Evolutionary conservation across 495 filamentous ascomycete genomes (phyloP), one percentile per base, ranked within the genome.

Genomic region (Pyrenula aspistea): DNA sequence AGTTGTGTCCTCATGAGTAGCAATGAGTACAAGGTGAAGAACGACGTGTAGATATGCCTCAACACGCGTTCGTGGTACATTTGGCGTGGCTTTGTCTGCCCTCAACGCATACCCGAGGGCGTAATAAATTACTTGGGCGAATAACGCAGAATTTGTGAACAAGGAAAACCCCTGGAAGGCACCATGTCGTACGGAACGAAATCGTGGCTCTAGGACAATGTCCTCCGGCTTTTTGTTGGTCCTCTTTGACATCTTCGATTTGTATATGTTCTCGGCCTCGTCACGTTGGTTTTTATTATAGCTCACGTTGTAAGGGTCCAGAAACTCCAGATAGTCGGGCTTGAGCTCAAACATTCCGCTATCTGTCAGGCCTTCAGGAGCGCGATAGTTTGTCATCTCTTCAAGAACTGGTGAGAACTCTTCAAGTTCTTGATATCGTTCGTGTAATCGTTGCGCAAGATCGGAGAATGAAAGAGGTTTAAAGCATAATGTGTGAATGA

Each of bases 251-350:
- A 91, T 81, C 78, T 88, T 86, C 54, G 84, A 85, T 56, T 83
- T 87, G 68, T 91, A 96, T 19, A 88, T 86, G 55, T 77, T 85
- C 71, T 99, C 93, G 0, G 91, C 88, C 65, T 99, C 93, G 62
- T 99, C 93, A 23, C 93, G 86, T 68, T 97, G 94, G 66, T 97
- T 97, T 68, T 95, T 94, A 60, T 82, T 91, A 71, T 93, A 99
- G 61, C 96, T 88, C 12, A 90, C 85, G 62, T 89, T 89, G 64
- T 96, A 99, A 2, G 93, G 93, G 67, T 99, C 93, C 24, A 97
- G 81, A 23, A 94, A 77, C 55, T 87, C 85, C 24, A 95, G 76
- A 60, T 84, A 89, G 56, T 95, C 78, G 0, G 84, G 80, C 68
- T 92, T 95, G 49, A 99, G 74, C 64, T 95, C 90, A 62, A 99